Evolutionary conservation across 441 rosid genomes (phyloP), one percentile per base, ranked within the genome.

Genomic region (Mallotus japonicus): DNA sequence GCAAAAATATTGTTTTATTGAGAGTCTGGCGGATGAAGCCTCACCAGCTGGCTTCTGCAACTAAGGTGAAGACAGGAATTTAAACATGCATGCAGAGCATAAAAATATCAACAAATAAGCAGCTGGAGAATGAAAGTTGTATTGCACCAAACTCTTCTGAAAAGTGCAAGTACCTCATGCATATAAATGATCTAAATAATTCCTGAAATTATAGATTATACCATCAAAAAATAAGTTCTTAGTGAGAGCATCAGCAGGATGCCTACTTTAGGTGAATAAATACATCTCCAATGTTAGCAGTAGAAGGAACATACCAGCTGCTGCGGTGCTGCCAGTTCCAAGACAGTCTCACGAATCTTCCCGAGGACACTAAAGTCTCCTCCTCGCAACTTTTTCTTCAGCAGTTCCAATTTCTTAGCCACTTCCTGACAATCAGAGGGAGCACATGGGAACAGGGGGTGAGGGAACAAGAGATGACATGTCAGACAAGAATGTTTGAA

Each of bases 311-410:
- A 73, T 88, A 92, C 99, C 92, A 95, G 77, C 76, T 91, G 84
- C 67, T 86, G 57, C 17, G 97, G 97, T 67, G 98, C 92, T 20
- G 70, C 77, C 80, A 95, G 80, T 80, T 81, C 83, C 80, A 90
- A 79, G 75, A 95, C 86, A 65, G 96, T 86, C 72, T 87, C 80
- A 47, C 98, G 98, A 64, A 93, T 92, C 76, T 89, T 86, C 71
- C 67, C 62, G 12, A 95, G 96, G 72, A 77, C 87, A 80, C 84
- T 76, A 75, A 81, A 80, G 57, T 91, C 87, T 40, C 91, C 98
- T 58, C 62, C 83, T 70, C 74, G 86, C 70, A 95, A 84, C 75
- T 83, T 89, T 79, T 85, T 83, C 85, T 91, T 90, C 84, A 91
- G 75, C 55, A 74, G 67, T 79, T 77, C 81, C 86, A 95, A 74